Evolutionary conservation across 176 grass and related monocot genomes (phyloP), one percentile per base, ranked within the genome.

Genomic region (Oryza nivara): DNA sequence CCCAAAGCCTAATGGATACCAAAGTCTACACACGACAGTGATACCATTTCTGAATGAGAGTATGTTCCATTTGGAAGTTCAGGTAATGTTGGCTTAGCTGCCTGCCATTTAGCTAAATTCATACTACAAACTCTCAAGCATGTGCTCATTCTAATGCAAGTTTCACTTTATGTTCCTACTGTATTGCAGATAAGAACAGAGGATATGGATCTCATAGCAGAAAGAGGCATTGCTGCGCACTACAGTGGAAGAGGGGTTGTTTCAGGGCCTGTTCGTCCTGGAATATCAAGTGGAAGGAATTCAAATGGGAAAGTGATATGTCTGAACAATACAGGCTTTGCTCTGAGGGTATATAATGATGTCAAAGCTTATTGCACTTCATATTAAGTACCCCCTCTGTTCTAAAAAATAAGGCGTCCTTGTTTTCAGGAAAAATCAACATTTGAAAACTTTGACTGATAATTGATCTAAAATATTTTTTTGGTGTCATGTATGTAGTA

Each of bases 11-110:
- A 98, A 98, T 90, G 93, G 91, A 35, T 98, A 95, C 51, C 88
- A 98, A 92, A 94, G 96, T 76, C 86, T 98, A 68, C 96, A 98
- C 89, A 96, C 93, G 19, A 94, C 91, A 61, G 93, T 98, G 80
- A 95, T 98, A 87, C 96, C 96, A 49, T 98, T 98, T 92, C 89
- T 98, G 77, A 95, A 98, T 80, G 93, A 98, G 83, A 98, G 91
- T 74, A 98, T 95, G 93, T 94, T 98, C 65, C 93, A 90, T 82
- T 84, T 98, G 89, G 96, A 98, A 92, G 96, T 98, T 85, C 96
- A 98, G 94, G 94, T 94, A 85, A 73, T 68, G 61, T 65, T 78
- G 56, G 56, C 5, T 38, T 38, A 38, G 6, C 36, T 38, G 36
- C 36, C 36, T 6, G 36, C 36, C 72, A 74, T 75, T 75, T 78